A percentile compares a stretch with the other conserved stretches of the same genome.
Evolutionary conservation across 2,329 filamentous ascomycete species (phyloP).

Genomic region (Aschersonia sp.): DNA sequence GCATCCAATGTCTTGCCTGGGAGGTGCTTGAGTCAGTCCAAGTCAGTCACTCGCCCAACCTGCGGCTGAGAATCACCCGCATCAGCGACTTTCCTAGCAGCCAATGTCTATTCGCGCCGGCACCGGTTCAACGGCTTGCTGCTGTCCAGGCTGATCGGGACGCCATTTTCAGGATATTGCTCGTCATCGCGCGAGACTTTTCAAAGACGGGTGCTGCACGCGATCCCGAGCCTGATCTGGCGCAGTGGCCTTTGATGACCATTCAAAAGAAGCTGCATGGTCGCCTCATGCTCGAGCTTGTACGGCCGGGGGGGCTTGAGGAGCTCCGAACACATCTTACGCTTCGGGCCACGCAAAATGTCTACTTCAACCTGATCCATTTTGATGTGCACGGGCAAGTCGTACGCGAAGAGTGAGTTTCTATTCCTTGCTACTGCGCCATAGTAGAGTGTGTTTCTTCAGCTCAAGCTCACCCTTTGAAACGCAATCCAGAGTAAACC

Average conservation of each 20-base stretch:
- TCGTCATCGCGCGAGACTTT: slow-evolving; percentile 14
- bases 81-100: slow-evolving; percentile 10
- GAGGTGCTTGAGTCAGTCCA: slow-evolving; percentile 12
- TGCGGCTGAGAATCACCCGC: slow-evolving; percentile 11
- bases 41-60: slow-evolving; percentile 6
- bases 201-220: slow-evolving; percentile 10
- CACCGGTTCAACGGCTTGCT: slow-evolving; percentile 6
- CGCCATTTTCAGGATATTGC: slow-evolving; percentile 10
- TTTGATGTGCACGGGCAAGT: slow-evolving; percentile 15
- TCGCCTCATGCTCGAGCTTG: slow-evolving; percentile 11
- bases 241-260: slow-evolving; percentile 15
- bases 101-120: slow-evolving; percentile 1
- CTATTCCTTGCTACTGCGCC: not conserved
- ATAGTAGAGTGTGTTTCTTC: too few species aligned
- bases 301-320: slow-evolving; percentile 11
- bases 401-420: slow-evolving; percentile 11
- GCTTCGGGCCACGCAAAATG: slow-evolving; percentile 8
- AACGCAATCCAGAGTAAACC: too few species aligned
- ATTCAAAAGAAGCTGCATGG: slow-evolving; percentile 13
- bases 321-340: slow-evolving; percentile 11
- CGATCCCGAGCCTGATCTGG: slow-evolving; percentile 15
- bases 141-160: slow-evolving; percentile 8
- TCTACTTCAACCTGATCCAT: slow-evolving; percentile 13
- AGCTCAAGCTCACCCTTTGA: too few species aligned
- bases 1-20: slow-evolving; percentile 14